Evolutionary conservation across 495 filamentous ascomycete genomes (phyloP), one percentile per base, ranked within the genome.

Genomic region (Podospora australis): DNA sequence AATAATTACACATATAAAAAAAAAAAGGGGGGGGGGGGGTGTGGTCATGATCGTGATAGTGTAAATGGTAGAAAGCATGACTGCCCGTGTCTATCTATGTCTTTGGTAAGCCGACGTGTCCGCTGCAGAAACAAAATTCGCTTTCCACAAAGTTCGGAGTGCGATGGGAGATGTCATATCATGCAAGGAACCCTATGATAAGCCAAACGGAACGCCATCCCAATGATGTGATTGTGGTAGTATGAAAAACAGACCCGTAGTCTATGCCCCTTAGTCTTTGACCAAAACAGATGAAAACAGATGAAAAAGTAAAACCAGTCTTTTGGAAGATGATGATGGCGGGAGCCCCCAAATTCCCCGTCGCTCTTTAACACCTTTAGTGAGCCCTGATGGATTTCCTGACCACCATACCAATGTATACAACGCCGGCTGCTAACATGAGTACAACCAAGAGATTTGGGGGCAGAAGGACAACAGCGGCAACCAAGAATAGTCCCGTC

Each of bases 401-500:
- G 35, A 56, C 34, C 41, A 22, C 39, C 49, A 46, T 39, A 41
- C 58, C 51, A 48, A 60, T 43, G 48, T 65, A 68, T 54, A 59
- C 51, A 24, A 44, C 55, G 2, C 48, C 63, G 8, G 29, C 48
- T 20, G 34, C 51, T 23, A 58, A 42, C 32, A 49, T 34, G 28
- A 66, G 51, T 26, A 61, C 9, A 29, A 38, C 54, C 39, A 68
- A 39, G 20, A 68, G 48, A 43, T 59, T 47, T 39, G 57, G 56
- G 48, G 65, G 66, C 39, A 70, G 62, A 45, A 70, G 59, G 44
- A 70, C 66, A 13, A 61, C 39, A 25, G 61, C 65, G 11, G 59
- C 66, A n/a, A 54, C 49, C 29, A 60, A 20, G 39, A 55, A 30
- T 19, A 70, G 52, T 40, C 66, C 56, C n/a, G 44, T 42, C 25